Evolutionary conservation across 495 filamentous ascomycete species (phyloP).

Genomic region (Hypomontagnella monticulosa): DNA sequence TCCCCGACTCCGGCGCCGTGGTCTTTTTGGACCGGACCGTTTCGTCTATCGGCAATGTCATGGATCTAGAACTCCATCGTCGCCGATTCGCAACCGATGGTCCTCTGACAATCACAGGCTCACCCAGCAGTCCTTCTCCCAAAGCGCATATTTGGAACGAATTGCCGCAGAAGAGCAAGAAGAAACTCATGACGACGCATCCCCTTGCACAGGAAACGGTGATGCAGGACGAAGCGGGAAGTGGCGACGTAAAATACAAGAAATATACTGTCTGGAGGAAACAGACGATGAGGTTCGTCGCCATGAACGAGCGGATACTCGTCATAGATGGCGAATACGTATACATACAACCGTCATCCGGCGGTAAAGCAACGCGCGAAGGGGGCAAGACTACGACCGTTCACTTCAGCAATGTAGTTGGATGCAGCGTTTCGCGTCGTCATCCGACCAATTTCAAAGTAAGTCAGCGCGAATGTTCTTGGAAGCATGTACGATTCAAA

Average conservation of each 20-base stretch:
- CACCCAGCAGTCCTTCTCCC: conserved; percentile 81
- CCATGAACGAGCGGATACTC: conserved; percentile 82
- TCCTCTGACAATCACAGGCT: conserved; percentile 77
- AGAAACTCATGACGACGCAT: conserved; percentile 72
- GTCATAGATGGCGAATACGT: conserved; percentile 95
- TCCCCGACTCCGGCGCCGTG: conserved; percentile 83
- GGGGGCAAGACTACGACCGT: conserved; percentile 86
- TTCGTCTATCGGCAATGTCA: conserved; percentile 82
- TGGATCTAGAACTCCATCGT: conserved; percentile 85
- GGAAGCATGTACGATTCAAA: neutral
- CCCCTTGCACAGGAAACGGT: conserved; percentile 75
- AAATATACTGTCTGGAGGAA: conserved; percentile 94
- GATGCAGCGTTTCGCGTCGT: conserved; percentile 88
- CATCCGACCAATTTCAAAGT: conserved; percentile 93
- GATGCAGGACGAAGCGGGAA: conserved; percentile 74
- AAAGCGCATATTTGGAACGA: conserved; percentile 72
- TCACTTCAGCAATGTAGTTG: conserved; percentile 90
- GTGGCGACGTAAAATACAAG: conserved; percentile 70
- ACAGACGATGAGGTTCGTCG: conserved; percentile 91
- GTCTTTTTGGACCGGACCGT: conserved; percentile 86
- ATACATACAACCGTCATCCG: conserved; percentile 83
- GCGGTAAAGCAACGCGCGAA: conserved; percentile 64
- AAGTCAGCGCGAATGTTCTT: conserved; percentile 31
- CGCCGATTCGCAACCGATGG: conserved; percentile 86
- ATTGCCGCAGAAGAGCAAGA: conserved; percentile 71